Evolutionary conservation across 2,329 filamentous ascomycete genomes (phyloP), one percentile per base, ranked within the genome.

Genomic region (Fusarium acutatum): DNA sequence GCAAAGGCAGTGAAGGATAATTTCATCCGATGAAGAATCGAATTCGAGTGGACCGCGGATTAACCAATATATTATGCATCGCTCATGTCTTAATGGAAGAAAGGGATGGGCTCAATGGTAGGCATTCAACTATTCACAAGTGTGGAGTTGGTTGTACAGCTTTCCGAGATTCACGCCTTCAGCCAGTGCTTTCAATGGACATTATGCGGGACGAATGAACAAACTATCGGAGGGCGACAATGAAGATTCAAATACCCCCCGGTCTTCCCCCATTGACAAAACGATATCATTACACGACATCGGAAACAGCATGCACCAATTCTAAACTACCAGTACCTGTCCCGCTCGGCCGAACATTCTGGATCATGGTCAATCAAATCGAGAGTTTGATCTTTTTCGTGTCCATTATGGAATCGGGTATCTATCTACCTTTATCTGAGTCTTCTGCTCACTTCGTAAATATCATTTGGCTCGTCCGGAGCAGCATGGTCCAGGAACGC

Each of bases 351-450:
- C 34, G 20, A 22, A 28, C 50, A 24, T 34, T 43, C 44, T n/a
- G 43, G 54, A 32, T 20, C 17, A 47, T 30, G 13, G 12, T 46
- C 11, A 24, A 57, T 40, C 41, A 37, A 30, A 28, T 43, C 24
- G n/a, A 41, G 30, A 34, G 41, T 50, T 32, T 44, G 20, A 61
- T 66, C 46, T 35, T 62, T 54, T 47, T 57, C n/a, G 24, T 70
- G 46, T 67, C 34, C 61, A 64, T 64, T 24, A 67, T 62, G 58
- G 41, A 40, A 57, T 53, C 50, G 69, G 72, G 72, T 75, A 74
- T 74, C 72, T 74, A 67, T 52, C 67, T 58, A 60, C 60, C 52
- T 69, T 65, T 69, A 58, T 69, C 37, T 65, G 38, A 53, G 38
- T 67, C 52, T 64, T 66, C 32, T 17, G 30, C 52, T 73, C 66